phyloP scores from a whole-genome alignment of 2,329 filamentous ascomycete genomes.

The Coniochaeta hoffmannii region DNA sequence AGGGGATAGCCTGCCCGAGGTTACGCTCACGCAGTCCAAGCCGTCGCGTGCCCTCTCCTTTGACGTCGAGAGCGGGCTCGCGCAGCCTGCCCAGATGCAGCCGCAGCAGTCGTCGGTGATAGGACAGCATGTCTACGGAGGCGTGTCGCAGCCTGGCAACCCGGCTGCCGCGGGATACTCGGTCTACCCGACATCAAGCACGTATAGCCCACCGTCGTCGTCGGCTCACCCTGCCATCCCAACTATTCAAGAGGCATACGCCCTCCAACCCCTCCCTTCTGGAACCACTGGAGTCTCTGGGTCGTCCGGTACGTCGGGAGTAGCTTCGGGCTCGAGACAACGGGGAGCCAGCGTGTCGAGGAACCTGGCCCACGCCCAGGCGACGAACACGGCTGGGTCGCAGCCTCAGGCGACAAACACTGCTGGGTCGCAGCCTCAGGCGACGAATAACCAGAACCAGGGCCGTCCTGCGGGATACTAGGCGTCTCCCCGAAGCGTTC shows the following conservation, averaged over 20 bases:
- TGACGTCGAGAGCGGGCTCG: not conserved
- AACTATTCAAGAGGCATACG: not conserved
- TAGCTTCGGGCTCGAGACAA: not conserved
- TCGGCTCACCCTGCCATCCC: not conserved
- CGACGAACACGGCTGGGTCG: not conserved
- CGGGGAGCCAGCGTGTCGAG: conserved; percentile 1
- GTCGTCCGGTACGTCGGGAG: not conserved
- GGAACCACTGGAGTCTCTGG: not conserved
- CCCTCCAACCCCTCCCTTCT: not conserved
- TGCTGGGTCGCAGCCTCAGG: not conserved
- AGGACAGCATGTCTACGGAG: not conserved
- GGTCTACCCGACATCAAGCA: not conserved
- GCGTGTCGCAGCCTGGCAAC: not conserved
- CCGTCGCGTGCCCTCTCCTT: not conserved
- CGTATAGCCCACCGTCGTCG: not conserved
- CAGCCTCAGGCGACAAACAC: not conserved
- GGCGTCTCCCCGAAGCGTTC: not conserved
- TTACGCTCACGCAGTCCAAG: not conserved
- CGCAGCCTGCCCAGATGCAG: not conserved
- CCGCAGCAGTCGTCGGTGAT: not conserved
- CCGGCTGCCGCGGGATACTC: not conserved
- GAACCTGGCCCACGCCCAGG: not conserved
- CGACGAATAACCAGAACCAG: not conserved
- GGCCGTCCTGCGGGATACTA: conserved; percentile 1
- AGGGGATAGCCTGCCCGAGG: conserved; percentile 9